Conservation (phyloP, 495 filamentous ascomycete species). For the Umbilicaria muhlenbergii region DNA sequence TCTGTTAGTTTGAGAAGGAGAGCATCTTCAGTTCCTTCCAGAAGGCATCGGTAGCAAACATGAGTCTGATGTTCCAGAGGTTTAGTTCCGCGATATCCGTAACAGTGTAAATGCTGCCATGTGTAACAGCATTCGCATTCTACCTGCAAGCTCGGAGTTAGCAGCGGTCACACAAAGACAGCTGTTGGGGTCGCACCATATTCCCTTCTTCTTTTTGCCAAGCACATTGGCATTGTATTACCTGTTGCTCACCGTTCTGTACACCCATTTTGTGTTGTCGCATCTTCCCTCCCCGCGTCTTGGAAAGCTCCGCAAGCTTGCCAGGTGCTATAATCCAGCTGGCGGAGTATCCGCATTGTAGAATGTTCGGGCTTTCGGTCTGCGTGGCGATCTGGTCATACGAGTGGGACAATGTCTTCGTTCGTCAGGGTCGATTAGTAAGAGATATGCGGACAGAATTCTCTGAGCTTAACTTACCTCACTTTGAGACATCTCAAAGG, state of each 20-base stretch:
- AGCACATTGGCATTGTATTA: constrained; percentile 27
- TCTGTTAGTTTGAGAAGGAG: constrained; percentile 19
- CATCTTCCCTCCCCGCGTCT: not conserved
- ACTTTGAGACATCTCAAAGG: not conserved
- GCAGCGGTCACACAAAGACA: not conserved
- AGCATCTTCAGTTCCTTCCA: constrained; percentile 19
- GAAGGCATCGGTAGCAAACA: constrained; percentile 33
- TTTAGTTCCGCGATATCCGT: constrained; percentile 22
- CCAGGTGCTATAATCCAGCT: too few relatives aligned
- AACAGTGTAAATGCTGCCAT: constrained; percentile 34
- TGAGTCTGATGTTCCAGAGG: constrained; percentile 20
- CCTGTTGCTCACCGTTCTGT: constrained; percentile 4
- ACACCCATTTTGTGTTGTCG: constrained; percentile 1
- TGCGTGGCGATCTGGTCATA: constrained; percentile 3
- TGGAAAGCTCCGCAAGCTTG: constrained; percentile 9
- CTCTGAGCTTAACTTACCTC: not conserved
- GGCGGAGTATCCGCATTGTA: constrained; percentile 12
- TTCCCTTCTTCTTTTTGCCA: constrained; percentile 22
- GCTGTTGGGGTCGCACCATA: constrained; percentile 21
- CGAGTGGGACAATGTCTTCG: not conserved
- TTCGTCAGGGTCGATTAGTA: too few relatives aligned
- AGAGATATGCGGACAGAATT: too few relatives aligned
- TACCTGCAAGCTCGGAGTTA: constrained; percentile 18
- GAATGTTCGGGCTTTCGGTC: constrained; percentile 13
- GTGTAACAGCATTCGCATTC: constrained; percentile 29